Percentiles rank a stretch among this genome's conserved stretches.
phyloP scores from a whole-genome alignment of 768 basidiomycete species.

The Galerina sulciceps region DNA sequence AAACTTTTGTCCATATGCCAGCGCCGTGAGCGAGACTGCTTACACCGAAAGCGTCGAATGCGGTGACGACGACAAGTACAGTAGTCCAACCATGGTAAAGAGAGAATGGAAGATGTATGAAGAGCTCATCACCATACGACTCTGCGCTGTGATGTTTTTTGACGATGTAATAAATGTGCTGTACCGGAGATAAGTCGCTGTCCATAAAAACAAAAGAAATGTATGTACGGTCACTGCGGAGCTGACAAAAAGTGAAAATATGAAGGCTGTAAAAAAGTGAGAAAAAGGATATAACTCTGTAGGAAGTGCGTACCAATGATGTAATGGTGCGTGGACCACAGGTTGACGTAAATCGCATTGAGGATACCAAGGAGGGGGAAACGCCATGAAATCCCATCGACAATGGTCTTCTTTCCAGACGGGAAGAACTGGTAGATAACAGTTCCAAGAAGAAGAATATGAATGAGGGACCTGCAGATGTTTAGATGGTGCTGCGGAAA shows the following conservation, averaged over 20 bases:
- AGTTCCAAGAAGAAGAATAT: slow-evolving; percentile 88
- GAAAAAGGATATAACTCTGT: background rate
- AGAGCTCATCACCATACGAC: slow-evolving; percentile 75
- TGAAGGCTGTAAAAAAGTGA: slow-evolving; percentile 61
- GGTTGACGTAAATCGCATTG: slow-evolving; percentile 87
- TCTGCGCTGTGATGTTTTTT: slow-evolving; percentile 82
- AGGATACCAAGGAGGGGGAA: slow-evolving; percentile 87
- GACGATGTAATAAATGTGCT: slow-evolving; percentile 94
- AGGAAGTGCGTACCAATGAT: slow-evolving; percentile 49
- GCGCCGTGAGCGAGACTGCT: slow-evolving; percentile 66
- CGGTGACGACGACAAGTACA: slow-evolving; percentile 79
- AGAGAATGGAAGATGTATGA: slow-evolving; percentile 95
- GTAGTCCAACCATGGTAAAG: slow-evolving; percentile 95
- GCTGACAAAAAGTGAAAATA: slow-evolving; percentile 87
- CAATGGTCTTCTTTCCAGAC: slow-evolving; percentile 72
- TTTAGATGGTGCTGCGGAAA: slow-evolving; percentile 13
- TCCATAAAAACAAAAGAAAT: slow-evolving; percentile 18
- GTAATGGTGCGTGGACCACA: slow-evolving; percentile 83
- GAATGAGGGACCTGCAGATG: slow-evolving; percentile 75
- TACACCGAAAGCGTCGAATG: slow-evolving; percentile 89
- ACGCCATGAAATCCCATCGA: slow-evolving; percentile 91
- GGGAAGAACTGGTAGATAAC: slow-evolving; percentile 90
- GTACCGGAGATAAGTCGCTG: slow-evolving; percentile 30
- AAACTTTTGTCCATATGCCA: slow-evolving; percentile 92
- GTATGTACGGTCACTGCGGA: slow-evolving; percentile 57